Percentiles rank a stretch among this genome's conserved stretches.
phyloP scores from a whole-genome alignment of 2,329 filamentous ascomycete species.

The Fusarium sp. region DNA sequence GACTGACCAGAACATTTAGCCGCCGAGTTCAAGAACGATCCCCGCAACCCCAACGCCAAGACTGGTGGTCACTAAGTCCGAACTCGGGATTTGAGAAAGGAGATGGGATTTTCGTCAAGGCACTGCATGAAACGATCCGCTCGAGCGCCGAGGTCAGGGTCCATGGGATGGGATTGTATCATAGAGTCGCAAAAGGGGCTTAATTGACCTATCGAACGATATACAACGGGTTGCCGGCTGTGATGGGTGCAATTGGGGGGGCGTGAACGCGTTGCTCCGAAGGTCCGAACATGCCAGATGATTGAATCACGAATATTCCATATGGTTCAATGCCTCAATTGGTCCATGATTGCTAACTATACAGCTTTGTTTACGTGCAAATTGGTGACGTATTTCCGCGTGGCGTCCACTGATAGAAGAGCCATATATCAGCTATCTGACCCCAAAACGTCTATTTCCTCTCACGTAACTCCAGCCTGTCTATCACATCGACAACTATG shows the following conservation, averaged over 20 bases:
- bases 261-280: conserved; percentile 1
- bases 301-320: not conserved
- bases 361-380: not conserved
- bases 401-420: not conserved
- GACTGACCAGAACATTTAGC: conserved; percentile 62
- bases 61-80: conserved; percentile 56
- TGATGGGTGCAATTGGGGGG: not conserved
- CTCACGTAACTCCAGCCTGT: not conserved
- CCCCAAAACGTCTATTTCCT: not conserved
- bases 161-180: conserved; percentile 53
- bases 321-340: not conserved
- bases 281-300: conserved; percentile 6
- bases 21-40: conserved; percentile 97
- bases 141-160: conserved; percentile 37
- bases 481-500: not conserved
- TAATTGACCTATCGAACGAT: conserved; percentile 48
- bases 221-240: conserved; percentile 7
- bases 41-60: conserved; percentile 79
- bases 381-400: not conserved
- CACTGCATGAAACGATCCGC: conserved; percentile 42
- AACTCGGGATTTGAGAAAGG: conserved; percentile 9
- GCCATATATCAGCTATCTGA: not conserved
- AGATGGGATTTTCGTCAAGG: conserved; percentile 39
- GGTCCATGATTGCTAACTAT: not conserved
- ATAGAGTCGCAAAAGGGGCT: conserved; percentile 52